Evolutionary conservation across 768 basidiomycete genomes (phyloP).

Genomic region (Naganishia friedmannii): DNA sequence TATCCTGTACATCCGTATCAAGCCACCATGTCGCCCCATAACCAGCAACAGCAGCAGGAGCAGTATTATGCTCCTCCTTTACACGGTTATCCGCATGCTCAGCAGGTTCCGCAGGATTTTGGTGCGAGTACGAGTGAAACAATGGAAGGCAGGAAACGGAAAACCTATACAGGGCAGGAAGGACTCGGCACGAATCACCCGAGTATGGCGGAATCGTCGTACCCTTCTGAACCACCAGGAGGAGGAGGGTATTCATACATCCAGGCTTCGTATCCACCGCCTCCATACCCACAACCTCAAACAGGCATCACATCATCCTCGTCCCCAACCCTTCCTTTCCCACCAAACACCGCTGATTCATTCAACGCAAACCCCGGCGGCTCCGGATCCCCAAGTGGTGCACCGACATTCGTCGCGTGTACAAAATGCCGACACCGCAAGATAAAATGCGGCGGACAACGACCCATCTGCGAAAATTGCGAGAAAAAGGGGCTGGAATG

Average conservation of each 20-base stretch:
- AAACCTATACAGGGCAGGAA: not conserved
- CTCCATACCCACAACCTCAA: not conserved
- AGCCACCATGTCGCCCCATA: not conserved
- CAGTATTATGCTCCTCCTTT: not conserved
- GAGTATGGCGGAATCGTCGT: not conserved
- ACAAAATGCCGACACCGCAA: conserved; percentile 33
- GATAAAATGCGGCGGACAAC: conserved; percentile 34
- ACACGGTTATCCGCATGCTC: not conserved
- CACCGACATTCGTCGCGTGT: conserved; percentile 28
- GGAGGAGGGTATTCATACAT: not conserved
- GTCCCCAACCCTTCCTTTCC: not conserved
- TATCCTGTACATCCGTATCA: not conserved
- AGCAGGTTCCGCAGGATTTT: not conserved
- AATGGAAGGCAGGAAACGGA: not conserved
- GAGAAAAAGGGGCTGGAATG: conserved; percentile 33
- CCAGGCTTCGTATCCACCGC: not conserved
- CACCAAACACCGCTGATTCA: no score
- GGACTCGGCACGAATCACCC: not conserved
- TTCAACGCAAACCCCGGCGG: not conserved
- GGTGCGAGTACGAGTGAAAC: not conserved
- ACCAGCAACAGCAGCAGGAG: not conserved
- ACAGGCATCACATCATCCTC: not conserved
- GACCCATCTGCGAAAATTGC: conserved; percentile 32
- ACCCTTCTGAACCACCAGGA: not conserved
- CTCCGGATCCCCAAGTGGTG: not conserved